These are phyloP conservation scores for Calcarisporium arbuscula DNA, from an alignment of 2,329 filamentous ascomycete genomes.

Conservation along the genomic window DNA sequence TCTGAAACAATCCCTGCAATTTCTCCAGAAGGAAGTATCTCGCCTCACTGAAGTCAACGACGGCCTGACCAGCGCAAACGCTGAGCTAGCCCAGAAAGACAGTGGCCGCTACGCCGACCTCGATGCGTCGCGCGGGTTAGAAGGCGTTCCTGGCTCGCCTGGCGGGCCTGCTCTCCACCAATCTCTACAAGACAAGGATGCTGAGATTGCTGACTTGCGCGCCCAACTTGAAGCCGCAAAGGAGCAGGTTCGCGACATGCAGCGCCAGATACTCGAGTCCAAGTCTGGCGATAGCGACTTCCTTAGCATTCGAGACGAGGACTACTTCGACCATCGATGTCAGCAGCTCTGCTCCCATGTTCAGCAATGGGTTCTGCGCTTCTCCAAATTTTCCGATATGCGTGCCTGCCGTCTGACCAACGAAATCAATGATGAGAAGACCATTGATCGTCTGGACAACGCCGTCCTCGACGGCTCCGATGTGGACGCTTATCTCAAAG, in stretches of 20 bases:
- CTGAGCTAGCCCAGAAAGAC: constrained; percentile 68
- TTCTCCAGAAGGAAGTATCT: constrained; percentile 74
- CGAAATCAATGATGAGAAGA: constrained; percentile 86
- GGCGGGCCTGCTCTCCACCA: constrained; percentile 49
- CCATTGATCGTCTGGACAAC: constrained; percentile 91
- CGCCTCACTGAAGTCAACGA: constrained; percentile 79
- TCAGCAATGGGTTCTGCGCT: constrained; percentile 95
- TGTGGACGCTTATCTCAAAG: constrained; percentile 78
- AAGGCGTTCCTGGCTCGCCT: constrained; percentile 54
- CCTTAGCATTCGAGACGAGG: constrained; percentile 76
- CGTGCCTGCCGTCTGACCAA: constrained; percentile 75
- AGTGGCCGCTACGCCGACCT: constrained; percentile 63
- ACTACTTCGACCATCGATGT: constrained; percentile 91
- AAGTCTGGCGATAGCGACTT: constrained; percentile 64
- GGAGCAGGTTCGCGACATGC: constrained; percentile 48
- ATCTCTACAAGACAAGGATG: constrained; percentile 73
- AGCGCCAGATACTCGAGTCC: constrained; percentile 48
- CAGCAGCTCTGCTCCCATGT: constrained; percentile 93
- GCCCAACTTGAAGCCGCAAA: constrained; percentile 70
- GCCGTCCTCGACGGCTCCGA: constrained; percentile 90
- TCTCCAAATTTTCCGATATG: constrained; percentile 96
- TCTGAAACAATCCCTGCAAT: constrained; percentile 71
- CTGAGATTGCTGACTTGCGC: constrained; percentile 72
- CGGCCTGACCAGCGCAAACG: constrained; percentile 69
- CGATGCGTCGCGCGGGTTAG: constrained; percentile 63